Percentiles rank a stretch among this genome's conserved stretches.
These are phyloP conservation scores for Neohortaea acidophila DNA, from an alignment of 495 filamentous ascomycete species.

Conservation along the genomic window DNA sequence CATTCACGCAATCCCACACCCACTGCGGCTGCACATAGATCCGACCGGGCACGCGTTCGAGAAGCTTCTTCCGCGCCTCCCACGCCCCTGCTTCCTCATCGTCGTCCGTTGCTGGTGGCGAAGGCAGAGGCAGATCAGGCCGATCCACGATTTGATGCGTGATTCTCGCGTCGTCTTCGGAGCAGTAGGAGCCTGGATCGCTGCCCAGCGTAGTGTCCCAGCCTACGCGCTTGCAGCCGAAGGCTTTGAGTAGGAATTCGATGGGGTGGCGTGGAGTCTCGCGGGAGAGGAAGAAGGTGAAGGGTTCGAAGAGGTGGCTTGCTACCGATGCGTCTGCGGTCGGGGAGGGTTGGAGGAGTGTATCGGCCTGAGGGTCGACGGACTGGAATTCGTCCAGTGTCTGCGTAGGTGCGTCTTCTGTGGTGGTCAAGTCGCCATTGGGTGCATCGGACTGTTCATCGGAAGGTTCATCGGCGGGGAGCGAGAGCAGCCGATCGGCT, in stretches of 20 bases:
- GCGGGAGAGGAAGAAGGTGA: conserved; percentile 83
- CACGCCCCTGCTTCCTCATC: conserved; percentile 29
- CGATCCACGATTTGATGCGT: conserved; percentile 95
- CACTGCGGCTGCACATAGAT: conserved; percentile 94
- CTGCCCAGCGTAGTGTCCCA: conserved; percentile 81
- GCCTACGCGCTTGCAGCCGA: conserved; percentile 89
- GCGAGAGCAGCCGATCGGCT: conserved; percentile 24
- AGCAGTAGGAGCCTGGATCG: conserved; percentile 81
- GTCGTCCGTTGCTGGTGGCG: conserved; percentile 32
- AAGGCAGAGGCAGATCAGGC: conserved; percentile 51
- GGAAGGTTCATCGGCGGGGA: conserved; percentile 24
- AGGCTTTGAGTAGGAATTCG: conserved; percentile 86
- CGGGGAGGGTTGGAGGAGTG: conserved; percentile 65
- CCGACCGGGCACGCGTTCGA: conserved; percentile 63
- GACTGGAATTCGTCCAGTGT: conserved; percentile 79
- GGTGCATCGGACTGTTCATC: conserved; percentile 30
- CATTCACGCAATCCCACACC: conserved; percentile 94
- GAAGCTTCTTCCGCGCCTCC: conserved; percentile 20
- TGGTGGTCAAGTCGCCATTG: conserved; percentile 15
- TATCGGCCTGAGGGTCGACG: conserved; percentile 59
- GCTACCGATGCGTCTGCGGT: conserved; percentile 37
- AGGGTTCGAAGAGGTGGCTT: conserved; percentile 62
- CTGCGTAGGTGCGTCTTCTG: conserved; percentile 24
- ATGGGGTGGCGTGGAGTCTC: conserved; percentile 82
- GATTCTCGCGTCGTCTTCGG: conserved; percentile 73